phyloP scores from a whole-genome alignment of 1,284 basidiomycete species.

The Hymenochaete sp. region DNA sequence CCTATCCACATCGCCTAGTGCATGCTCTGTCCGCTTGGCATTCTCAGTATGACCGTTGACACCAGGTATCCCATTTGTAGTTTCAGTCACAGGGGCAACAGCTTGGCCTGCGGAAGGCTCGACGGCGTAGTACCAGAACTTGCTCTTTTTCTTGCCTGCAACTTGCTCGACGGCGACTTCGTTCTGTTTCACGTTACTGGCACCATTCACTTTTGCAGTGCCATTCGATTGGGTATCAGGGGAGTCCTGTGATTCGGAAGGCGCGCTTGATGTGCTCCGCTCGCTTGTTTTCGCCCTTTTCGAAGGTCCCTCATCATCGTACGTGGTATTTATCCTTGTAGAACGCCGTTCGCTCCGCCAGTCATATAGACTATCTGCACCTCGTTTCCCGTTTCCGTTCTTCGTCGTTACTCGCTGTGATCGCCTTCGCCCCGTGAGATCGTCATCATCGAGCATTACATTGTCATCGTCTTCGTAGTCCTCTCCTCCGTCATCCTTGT shows the following conservation, averaged over 20 bases:
- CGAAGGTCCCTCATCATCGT: constrained; percentile 45
- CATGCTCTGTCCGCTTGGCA: background rate
- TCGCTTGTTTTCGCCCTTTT: constrained; percentile 71
- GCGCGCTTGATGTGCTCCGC: constrained; percentile 47
- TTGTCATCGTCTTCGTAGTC: constrained; percentile 58
- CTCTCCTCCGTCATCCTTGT: constrained; percentile 57
- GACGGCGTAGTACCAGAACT: constrained; percentile 76
- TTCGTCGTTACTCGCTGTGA: constrained; percentile 47
- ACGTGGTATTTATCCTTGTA: constrained; percentile 48
- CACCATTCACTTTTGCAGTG: constrained; percentile 33
- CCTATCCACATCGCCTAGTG: background rate
- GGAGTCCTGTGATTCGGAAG: constrained; percentile 29
- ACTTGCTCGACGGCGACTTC: constrained; percentile 64
- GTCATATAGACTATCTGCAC: constrained; percentile 39
- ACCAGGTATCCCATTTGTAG: constrained; percentile 19
- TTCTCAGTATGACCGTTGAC: constrained; percentile 5
- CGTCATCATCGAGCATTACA: constrained; percentile 42
- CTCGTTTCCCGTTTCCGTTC: constrained; percentile 46
- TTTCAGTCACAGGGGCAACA: constrained; percentile 17
- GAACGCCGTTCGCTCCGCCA: constrained; percentile 72
- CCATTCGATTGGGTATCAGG: constrained; percentile 26
- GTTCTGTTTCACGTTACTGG: constrained; percentile 53
- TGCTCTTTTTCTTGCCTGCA: constrained; percentile 69
- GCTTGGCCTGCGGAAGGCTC: constrained; percentile 47
- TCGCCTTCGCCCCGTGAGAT: constrained; percentile 41